A percentile compares a stretch with the other conserved stretches of the same genome.
phyloP scores from a whole-genome alignment of 805 yeast species.

The Saccharomycopsis selenospora region DNA sequence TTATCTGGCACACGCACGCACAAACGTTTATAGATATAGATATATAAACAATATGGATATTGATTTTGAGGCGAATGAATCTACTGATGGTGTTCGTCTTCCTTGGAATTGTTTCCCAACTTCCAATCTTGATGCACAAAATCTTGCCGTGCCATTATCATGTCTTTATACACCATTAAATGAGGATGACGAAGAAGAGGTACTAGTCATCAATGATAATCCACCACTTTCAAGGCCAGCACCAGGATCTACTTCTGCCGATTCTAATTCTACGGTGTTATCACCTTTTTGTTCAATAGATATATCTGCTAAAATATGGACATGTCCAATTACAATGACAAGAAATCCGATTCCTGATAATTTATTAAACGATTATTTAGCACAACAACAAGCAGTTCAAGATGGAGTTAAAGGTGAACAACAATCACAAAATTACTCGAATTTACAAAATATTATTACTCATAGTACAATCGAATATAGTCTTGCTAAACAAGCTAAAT shows the following conservation, averaged over 20 bases:
- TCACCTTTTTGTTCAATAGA: slow-evolving; percentile 53
- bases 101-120: slow-evolving; percentile 70
- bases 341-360: slow-evolving; percentile 49
- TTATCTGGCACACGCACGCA: too few relatives aligned
- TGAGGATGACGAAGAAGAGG: slow-evolving; percentile 43
- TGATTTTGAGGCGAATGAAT: slow-evolving; percentile 55
- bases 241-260: slow-evolving; percentile 30
- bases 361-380: slow-evolving; percentile 28
- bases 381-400: slow-evolving; percentile 21
- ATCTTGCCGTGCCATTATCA: slow-evolving; percentile 53
- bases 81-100: slow-evolving; percentile 59
- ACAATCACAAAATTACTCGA: slow-evolving; percentile 25
- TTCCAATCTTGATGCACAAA: slow-evolving; percentile 48
- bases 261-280: slow-evolving; percentile 31
- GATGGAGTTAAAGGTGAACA: slow-evolving; percentile 3
- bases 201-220: slow-evolving; percentile 38
- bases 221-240: slow-evolving; percentile 37
- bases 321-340: slow-evolving; percentile 46
- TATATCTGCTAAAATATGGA: slow-evolving; percentile 45
- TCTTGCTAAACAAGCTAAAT: slow-evolving; percentile 24
- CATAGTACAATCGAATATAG: slow-evolving; percentile 30
- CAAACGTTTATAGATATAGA: too few relatives aligned
- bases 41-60: slow-evolving; percentile 7
- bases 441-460: slow-evolving; percentile 27
- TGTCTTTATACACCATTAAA: slow-evolving; percentile 53